Evolutionary conservation across 2,329 filamentous ascomycete species (phyloP).

Genomic region (Pleochaeta shiraiana): DNA sequence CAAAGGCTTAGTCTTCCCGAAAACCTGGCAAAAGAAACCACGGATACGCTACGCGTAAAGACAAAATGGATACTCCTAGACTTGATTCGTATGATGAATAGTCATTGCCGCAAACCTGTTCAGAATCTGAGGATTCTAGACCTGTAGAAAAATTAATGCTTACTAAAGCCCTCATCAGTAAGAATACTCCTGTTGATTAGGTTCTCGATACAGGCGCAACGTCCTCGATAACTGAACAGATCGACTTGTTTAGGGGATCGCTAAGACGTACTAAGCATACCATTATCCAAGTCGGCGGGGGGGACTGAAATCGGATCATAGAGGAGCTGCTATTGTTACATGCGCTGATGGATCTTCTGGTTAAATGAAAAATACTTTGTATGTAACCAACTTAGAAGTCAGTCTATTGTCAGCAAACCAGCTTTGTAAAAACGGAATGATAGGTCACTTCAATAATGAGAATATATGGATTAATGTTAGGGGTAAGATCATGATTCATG

Average conservation of each 20-base stretch:
- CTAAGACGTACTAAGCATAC: neutral
- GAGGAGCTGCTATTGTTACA: neutral
- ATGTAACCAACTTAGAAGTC: neutral
- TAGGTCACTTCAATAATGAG: neutral
- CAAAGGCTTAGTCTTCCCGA: neutral
- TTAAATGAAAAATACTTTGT: neutral
- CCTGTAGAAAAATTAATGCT: neutral
- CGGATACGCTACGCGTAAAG: neutral
- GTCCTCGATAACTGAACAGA: neutral
- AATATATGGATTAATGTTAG: neutral
- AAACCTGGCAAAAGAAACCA: neutral
- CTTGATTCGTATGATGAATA: neutral
- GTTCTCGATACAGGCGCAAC: neutral
- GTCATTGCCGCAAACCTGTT: neutral
- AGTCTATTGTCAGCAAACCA: neutral
- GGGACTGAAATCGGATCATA: neutral
- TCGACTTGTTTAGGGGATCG: neutral
- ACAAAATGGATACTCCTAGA: neutral
- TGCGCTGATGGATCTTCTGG: neutral
- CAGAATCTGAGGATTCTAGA: neutral
- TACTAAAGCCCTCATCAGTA: neutral
- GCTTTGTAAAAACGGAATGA: neutral
- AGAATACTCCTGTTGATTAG: neutral
- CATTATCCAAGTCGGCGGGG: neutral
- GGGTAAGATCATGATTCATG: neutral